Evolutionary conservation across 148 eudicot genomes (phyloP).

Genomic region (Selenicereus undatus): DNA sequence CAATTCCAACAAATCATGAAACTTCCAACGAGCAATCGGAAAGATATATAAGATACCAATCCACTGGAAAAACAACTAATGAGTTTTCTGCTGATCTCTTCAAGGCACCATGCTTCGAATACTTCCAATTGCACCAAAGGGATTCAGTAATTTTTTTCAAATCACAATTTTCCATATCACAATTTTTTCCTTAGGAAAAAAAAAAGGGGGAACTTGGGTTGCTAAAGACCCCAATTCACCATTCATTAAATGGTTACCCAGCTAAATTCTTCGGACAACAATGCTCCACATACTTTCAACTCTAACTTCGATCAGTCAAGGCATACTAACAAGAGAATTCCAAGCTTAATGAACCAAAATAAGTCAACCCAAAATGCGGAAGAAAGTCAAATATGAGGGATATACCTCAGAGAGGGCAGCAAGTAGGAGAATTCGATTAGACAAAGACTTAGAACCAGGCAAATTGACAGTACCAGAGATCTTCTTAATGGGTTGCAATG

Average conservation of each 20-base stretch:
- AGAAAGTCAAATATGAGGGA: background rate
- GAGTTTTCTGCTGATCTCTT: too few species aligned
- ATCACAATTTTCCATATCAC: background rate
- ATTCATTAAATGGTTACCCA: background rate
- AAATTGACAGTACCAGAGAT: conserved; percentile 82
- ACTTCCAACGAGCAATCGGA: background rate
- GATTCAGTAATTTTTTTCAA: background rate
- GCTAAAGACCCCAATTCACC: background rate
- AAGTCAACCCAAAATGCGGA: background rate
- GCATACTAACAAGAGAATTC: background rate
- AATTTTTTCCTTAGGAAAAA: background rate
- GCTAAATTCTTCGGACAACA: background rate
- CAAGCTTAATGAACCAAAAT: background rate
- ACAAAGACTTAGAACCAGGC: conserved; percentile 93
- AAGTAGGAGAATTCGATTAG: conserved; percentile 87
- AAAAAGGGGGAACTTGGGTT: background rate
- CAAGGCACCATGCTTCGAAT: background rate
- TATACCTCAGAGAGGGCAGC: conserved; percentile 92
- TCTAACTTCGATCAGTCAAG: background rate
- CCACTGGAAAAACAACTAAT: background rate
- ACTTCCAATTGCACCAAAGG: background rate
- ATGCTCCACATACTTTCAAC: background rate
- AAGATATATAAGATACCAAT: conserved; percentile 3
- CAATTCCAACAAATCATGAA: background rate
- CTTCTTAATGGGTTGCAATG: conserved; percentile 82